Base-by-base conservation (phyloP, 257 asterid genomes). In the Fraxinus cuspidata region DNA sequence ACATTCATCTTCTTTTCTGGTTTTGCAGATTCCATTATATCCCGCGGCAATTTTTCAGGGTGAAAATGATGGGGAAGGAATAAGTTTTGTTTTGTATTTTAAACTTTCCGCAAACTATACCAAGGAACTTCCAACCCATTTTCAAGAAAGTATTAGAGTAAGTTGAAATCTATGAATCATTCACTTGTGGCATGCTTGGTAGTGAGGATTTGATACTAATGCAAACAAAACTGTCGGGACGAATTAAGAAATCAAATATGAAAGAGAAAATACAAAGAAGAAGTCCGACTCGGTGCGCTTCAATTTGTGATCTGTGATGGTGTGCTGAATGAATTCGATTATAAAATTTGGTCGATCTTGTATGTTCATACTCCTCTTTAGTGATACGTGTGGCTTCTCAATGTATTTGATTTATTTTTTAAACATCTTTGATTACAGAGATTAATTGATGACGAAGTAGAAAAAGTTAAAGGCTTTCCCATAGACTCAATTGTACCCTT, bases 51-150 rank as follows among this genome's bases (percentile, higher is more conserved):
- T 96, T 83, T 96, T 96, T 84, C 90, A 88, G 78, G 98, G 98
- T 23, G 99, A 96, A 75, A 81, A 88, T 7, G 97, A 93, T 32
- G 98, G 99, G 29, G 97, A 96, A 87, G 97, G 97, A 79, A 83
- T 93, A 84, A 92, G 96, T 85, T 92, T 92, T 38, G 98, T 93
- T 18, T 80, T 96, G 80, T 93, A 92, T 77, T 96, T 92, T 81
- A 96, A 89, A 83, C 89, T 96, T 77, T 88, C 93, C 2, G 99
- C 93, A 74, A 88, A 78, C 75, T 88, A 76, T 40, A 91, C 91
- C 72, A 84, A 84, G 79, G 97, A 90, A 76, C 83, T 88, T 72
- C 93, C 98, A 11, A 75, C 89, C 37, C 96, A 92, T 74, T 88
- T 88, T 81, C 97, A 89, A 81, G 97, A 93, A 68, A 83, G 81